phyloP scores from a whole-genome alignment of 768 basidiomycete species.

The Lactarius trivialis region DNA sequence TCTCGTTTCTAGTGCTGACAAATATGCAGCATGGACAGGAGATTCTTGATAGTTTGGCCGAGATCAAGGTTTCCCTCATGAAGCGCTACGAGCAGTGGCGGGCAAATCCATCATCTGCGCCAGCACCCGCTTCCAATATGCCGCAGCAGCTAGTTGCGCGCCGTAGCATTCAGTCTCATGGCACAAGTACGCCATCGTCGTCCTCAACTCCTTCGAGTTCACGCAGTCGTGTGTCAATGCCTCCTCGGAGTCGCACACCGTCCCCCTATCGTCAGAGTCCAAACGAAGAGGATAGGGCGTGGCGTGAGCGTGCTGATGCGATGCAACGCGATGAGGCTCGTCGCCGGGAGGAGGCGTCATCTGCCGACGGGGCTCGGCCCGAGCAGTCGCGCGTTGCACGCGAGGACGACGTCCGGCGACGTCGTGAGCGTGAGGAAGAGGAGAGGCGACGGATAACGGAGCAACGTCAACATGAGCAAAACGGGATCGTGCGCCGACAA shows the following conservation, averaged over 20 bases:
- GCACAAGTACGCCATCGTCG: constrained; percentile 11
- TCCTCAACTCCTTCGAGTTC: constrained; percentile 23
- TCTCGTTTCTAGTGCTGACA: constrained; percentile 15
- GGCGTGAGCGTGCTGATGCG: constrained; percentile 35
- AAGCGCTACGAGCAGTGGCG: constrained; percentile 60
- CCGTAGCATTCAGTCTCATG: not conserved
- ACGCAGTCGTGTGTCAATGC: constrained; percentile 16
- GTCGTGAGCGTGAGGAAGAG: constrained; percentile 25
- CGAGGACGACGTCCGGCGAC: constrained; percentile 26
- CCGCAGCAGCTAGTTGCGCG: not conserved
- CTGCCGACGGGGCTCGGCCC: not conserved
- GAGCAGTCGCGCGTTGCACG: not conserved
- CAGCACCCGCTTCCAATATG: not conserved
- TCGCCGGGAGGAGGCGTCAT: constrained; percentile 7
- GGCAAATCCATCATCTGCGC: constrained; percentile 20
- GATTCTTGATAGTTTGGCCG: constrained; percentile 58
- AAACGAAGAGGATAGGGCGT: constrained; percentile 34
- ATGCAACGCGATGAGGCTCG: constrained; percentile 16
- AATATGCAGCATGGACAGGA: constrained; percentile 61
- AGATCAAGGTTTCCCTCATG: constrained; percentile 58
- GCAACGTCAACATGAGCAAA: constrained; percentile 46
- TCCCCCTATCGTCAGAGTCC: constrained; percentile 24
- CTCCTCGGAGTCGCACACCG: constrained; percentile 14
- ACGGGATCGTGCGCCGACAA: constrained; percentile 51
- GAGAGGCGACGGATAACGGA: constrained; percentile 34